Evolutionary conservation across 2,329 filamentous ascomycete species (phyloP), one percentile per base, ranked within the genome.

Genomic region (Trichoderma lentiforme): DNA sequence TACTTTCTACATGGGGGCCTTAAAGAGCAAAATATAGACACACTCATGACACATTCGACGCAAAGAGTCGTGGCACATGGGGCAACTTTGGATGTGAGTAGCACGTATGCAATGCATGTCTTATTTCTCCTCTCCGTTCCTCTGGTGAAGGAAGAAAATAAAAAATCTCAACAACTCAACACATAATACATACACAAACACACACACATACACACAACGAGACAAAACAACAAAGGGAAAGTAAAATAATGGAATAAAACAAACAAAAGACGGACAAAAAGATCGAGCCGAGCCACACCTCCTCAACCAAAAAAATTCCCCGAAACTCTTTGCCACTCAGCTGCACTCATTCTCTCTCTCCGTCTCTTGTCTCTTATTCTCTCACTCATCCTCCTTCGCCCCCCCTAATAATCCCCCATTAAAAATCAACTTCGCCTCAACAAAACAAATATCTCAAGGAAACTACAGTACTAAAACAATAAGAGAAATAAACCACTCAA

Each of bases 61-160:
- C 47, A 24, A 43, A 43, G 47, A 53, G 47, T 53, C 47, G 47
- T 53, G 47, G 21, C 47, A 53, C 47, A 11, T 53, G 43, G 34
- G 34, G 34, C 34, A 36, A 36, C 34, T 11, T 43, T 36, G 15
- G 15, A 66, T n/a, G 32, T 12, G 47, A 15, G 64, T 57, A 36
- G 39, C 63, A 39, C 51, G 24, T 32, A 60, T 58, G 65, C 53
- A 58, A 68, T 68, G 65, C 65, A 68, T 68, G 65, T 68, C 65
- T 68, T 57, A 58, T 24, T 57, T 68, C 65, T 68, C 65, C 53
- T 68, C 65, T 58, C 53, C 12, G 15, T 15, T 32, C 15, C 43
- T 21, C 43, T 43, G 39, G 39, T n/a, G 39, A 43, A 51, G 18
- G 18, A 21, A 51, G 43, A n/a, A 47, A 8, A 36, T 15, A 15